These are phyloP conservation scores for Trichophaea hybrida DNA, from an alignment of 2,329 filamentous ascomycete genomes.

Conservation along the genomic window DNA sequence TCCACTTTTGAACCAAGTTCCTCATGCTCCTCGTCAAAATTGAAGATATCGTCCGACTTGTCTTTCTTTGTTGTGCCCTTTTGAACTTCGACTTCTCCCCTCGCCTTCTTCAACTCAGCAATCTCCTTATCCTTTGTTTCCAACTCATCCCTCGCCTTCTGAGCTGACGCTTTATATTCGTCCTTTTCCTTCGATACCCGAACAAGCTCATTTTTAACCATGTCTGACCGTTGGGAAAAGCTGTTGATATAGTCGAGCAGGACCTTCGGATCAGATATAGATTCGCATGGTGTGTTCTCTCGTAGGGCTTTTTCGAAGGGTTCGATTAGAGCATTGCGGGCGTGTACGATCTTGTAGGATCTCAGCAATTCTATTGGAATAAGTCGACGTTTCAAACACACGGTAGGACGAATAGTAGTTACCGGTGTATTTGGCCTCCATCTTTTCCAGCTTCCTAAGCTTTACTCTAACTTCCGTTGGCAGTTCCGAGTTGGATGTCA, in stretches of 20 bases:
- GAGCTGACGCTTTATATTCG: conserved; percentile 58
- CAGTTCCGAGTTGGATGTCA: conserved; percentile 39
- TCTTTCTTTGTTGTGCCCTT: conserved; percentile 15
- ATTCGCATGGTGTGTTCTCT: conserved; percentile 82
- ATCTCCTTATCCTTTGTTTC: conserved; percentile 48
- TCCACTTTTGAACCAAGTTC: conserved; percentile 62
- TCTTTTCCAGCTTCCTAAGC: conserved; percentile 73
- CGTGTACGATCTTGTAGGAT: conserved; percentile 83
- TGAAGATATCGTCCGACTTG: conserved; percentile 63
- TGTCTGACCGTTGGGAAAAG: conserved; percentile 69
- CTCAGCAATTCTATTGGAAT: conserved; percentile 58
- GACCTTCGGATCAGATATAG: conserved; percentile 70
- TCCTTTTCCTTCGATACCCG: conserved; percentile 71
- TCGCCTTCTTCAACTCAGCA: conserved; percentile 36
- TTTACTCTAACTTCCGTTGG: conserved; percentile 60
- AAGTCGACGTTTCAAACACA: background rate
- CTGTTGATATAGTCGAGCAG: conserved; percentile 84
- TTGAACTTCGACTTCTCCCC: conserved; percentile 4
- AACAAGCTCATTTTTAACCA: conserved; percentile 89
- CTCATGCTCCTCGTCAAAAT: conserved; percentile 75
- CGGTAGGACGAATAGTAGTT: conserved; percentile 24
- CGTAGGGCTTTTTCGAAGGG: conserved; percentile 82
- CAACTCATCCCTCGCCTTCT: conserved; percentile 51
- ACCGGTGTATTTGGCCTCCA: conserved; percentile 80
- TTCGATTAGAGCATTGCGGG: conserved; percentile 73